Evolutionary conservation across 2,329 filamentous ascomycete species (phyloP), one percentile per base, ranked within the genome.

Genomic region (Aureobasidium sp.): DNA sequence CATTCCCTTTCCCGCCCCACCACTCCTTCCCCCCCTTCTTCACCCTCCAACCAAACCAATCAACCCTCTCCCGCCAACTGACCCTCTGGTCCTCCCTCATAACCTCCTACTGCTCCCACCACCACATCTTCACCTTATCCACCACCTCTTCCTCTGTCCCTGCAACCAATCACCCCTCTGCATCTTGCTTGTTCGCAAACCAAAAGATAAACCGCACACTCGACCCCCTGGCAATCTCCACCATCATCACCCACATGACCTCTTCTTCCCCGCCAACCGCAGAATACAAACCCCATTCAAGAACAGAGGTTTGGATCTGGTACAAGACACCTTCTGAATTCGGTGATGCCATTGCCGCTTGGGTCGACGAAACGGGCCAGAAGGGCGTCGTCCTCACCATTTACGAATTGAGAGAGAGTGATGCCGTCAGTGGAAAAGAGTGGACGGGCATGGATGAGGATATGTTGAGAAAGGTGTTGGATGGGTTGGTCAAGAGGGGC

Each of bases 291-390:
- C 48, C 22, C 3, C 59, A 71, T 12, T 70, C 67, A n/a, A 76
- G 75, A 35, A 77, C 81, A 37, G 72, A 81, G 11, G 82, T 78
- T 16, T 91, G 84, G 77, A 73, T 96, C 2, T 95, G 84, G 72
- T 97, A 91, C 91, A 79, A 81, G 58, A 86, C 81, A 63, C 85
- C 86, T 0, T 88, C 94, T 65, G 91, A 97, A 72, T 98, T 93
- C 91, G 93, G 90, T 2, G 80, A 77, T 29, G 66, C 84, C 56
- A 73, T 97, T 37, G 85, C 86, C 68, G 79, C 75, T 38, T 97
- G 89, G 83, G 85, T 81, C 11, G 90, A 97, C 25, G 81, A 83
- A 57, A 95, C 90, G 56, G 93, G 83, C 3, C 90, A 96, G 75
- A 91, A 86, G 74, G 88, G 88, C 21, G 82, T 79, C 11, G 91